A percentile compares a stretch with the other conserved stretches of the same genome.
phyloP scores from a whole-genome alignment of 495 filamentous ascomycete species.

The Neurospora hispaniola region DNA sequence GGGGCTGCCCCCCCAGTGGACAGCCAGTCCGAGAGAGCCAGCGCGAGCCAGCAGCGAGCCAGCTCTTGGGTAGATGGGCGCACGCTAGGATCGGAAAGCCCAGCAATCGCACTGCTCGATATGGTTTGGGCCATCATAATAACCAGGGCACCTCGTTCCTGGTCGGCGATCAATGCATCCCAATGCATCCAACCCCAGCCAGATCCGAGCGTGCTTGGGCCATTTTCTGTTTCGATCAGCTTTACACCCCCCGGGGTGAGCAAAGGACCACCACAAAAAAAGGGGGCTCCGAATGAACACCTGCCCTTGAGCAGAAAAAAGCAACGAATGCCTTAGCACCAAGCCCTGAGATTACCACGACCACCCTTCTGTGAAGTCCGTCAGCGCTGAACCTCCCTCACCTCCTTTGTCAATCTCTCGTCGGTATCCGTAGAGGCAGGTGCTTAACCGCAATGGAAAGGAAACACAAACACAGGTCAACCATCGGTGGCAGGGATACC shows the following conservation, averaged over 20 bases:
- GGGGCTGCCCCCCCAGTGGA: not conserved
- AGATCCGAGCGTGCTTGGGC: not conserved
- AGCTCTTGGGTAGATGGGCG: not conserved
- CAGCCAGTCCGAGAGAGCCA: not conserved
- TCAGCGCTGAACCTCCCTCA: not conserved
- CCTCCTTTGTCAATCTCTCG: not conserved
- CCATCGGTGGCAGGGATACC: conserved; percentile 1
- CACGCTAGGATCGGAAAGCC: conserved; percentile 23
- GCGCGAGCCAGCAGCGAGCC: not conserved
- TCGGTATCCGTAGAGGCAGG: not conserved
- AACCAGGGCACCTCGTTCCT: conserved; percentile 9
- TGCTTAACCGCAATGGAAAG: not conserved
- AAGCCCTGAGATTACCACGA: not conserved
- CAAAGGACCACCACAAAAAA: not conserved
- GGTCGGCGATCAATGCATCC: conserved; percentile 24
- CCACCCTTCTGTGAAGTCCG: not conserved
- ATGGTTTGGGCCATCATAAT: conserved; percentile 11
- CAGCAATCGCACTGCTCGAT: conserved; percentile 9
- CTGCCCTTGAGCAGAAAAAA: conserved; percentile 4
- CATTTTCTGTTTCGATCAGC: not conserved
- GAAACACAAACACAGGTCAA: not conserved
- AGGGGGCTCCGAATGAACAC: not conserved
- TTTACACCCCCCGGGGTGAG: conserved; percentile 6
- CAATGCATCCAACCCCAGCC: conserved; percentile 11
- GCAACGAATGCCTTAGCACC: not conserved